Percentiles rank a stretch among this genome's conserved stretches.
Conservation (phyloP, 2,329 filamentous ascomycete species). For the Diplocarpon rosae region DNA sequence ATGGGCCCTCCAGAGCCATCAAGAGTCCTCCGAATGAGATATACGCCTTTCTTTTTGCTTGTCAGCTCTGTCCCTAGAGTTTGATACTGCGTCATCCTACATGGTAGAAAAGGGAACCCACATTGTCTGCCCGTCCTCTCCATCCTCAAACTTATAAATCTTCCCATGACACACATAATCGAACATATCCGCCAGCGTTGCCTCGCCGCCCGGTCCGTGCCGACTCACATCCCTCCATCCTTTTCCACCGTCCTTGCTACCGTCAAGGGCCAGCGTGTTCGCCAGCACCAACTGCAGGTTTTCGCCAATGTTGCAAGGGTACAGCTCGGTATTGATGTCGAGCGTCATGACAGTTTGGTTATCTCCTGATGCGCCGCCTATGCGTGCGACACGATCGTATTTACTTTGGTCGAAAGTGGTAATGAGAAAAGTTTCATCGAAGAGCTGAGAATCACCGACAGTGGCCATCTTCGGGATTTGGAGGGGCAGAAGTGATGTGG, state of each 20-base stretch:
- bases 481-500: no score
- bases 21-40: conserved; percentile 88
- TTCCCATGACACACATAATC: conserved; percentile 86
- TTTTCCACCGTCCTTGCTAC: conserved; percentile 62
- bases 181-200: conserved; percentile 64
- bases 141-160: conserved; percentile 81
- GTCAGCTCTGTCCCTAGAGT: background rate
- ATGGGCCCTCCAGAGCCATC: conserved; percentile 83
- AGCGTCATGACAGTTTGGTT: conserved; percentile 67
- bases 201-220: conserved; percentile 39
- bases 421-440: conserved; percentile 84
- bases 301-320: conserved; percentile 64
- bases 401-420: conserved; percentile 71
- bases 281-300: conserved; percentile 72
- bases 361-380: conserved; percentile 67
- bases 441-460: conserved; percentile 81
- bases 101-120: conserved; percentile 36
- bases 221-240: conserved; percentile 72
- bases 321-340: conserved; percentile 91
- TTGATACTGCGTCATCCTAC: background rate
- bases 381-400: conserved; percentile 89
- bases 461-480: conserved; percentile 28
- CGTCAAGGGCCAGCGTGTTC: conserved; percentile 77
- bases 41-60: conserved; percentile 66
- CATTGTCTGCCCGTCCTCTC: conserved; percentile 71